Conservation (phyloP, 2,329 filamentous ascomycete species). For the Scopulariopsis brevicaulis region DNA sequence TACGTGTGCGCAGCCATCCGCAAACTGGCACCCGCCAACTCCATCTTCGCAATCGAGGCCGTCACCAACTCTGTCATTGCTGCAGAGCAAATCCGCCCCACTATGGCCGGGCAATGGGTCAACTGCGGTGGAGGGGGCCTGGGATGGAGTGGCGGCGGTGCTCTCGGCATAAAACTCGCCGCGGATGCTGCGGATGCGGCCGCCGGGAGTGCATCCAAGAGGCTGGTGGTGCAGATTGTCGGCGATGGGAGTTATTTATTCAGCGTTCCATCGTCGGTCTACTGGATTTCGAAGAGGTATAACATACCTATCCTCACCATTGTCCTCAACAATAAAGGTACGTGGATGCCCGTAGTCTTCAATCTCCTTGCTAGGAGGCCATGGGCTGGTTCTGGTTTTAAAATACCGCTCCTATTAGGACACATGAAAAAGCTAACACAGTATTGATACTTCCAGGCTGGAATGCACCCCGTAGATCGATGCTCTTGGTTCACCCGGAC, state of each 20-base stretch:
- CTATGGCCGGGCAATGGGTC: constrained; percentile 61
- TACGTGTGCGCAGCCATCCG: constrained; percentile 19
- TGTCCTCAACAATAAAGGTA: constrained; percentile 45
- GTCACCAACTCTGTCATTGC: constrained; percentile 62
- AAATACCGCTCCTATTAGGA: not conserved
- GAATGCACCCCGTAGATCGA: constrained; percentile 47
- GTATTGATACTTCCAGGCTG: constrained; percentile 21
- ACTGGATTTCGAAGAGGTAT: constrained; percentile 44
- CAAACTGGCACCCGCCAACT: constrained; percentile 27
- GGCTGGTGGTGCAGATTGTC: constrained; percentile 42
- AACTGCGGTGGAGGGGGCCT: constrained; percentile 74
- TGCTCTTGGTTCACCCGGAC: constrained; percentile 45
- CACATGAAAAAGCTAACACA: not conserved
- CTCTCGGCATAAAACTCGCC: constrained; percentile 67
- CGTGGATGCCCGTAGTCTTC: no score
- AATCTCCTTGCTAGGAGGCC: no score
- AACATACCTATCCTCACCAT: constrained; percentile 42
- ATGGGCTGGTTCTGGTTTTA: not conserved
- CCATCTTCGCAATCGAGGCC: constrained; percentile 67
- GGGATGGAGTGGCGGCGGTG: constrained; percentile 68
- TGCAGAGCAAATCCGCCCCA: constrained; percentile 59
- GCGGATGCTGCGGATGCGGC: constrained; percentile 29
- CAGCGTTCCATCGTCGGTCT: constrained; percentile 39
- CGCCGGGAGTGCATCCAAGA: constrained; percentile 21
- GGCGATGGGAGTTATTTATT: constrained; percentile 46